A percentile compares a stretch with the other conserved stretches of the same genome.
phyloP scores from a whole-genome alignment of 371 early-diverging fungal species.

The Batkoa obscura region DNA sequence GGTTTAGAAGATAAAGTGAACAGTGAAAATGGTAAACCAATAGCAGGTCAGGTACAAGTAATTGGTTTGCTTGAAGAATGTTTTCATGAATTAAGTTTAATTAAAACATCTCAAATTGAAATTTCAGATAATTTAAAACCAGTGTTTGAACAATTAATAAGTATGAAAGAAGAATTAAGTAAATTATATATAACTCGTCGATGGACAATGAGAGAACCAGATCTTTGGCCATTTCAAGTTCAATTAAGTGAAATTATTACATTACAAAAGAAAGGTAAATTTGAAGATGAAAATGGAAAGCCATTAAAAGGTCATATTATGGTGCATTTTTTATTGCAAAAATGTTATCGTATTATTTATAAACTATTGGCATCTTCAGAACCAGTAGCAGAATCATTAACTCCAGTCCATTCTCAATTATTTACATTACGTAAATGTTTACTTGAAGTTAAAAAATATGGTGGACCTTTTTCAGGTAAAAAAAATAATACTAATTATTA shows the following conservation, averaged over 20 bases:
- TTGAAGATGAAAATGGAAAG: slow-evolving; percentile 39
- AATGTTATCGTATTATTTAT: slow-evolving; percentile 71
- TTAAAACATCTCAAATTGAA: slow-evolving; percentile 54
- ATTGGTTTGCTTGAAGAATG: slow-evolving; percentile 64
- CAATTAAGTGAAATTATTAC: slow-evolving; percentile 54
- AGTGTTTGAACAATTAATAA: slow-evolving; percentile 49
- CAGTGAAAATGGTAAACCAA: slow-evolving; percentile 27
- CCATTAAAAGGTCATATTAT: slow-evolving; percentile 48
- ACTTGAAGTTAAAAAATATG: slow-evolving; percentile 62
- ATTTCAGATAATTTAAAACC: slow-evolving; percentile 40
- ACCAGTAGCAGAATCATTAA: slow-evolving; percentile 67
- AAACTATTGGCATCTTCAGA: slow-evolving; percentile 62
- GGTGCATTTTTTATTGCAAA: slow-evolving; percentile 60
- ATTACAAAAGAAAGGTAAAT: slow-evolving; percentile 43
- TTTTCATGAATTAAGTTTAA: slow-evolving; percentile 56
- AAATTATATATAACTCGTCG: slow-evolving; percentile 49
- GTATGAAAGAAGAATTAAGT: slow-evolving; percentile 52
- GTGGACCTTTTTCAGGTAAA: slow-evolving; percentile 47
- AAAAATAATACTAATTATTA: too few relatives aligned
- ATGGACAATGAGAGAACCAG: slow-evolving; percentile 67
- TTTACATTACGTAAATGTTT: slow-evolving; percentile 64
- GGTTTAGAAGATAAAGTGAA: slow-evolving; percentile 41
- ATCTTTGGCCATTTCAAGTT: slow-evolving; percentile 61
- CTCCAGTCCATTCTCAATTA: slow-evolving; percentile 69
- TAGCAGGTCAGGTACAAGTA: slow-evolving; percentile 65